Evolutionary conservation across 495 filamentous ascomycete species (phyloP), one percentile per base, ranked within the genome.

Genomic region (Penicillium goetzii): DNA sequence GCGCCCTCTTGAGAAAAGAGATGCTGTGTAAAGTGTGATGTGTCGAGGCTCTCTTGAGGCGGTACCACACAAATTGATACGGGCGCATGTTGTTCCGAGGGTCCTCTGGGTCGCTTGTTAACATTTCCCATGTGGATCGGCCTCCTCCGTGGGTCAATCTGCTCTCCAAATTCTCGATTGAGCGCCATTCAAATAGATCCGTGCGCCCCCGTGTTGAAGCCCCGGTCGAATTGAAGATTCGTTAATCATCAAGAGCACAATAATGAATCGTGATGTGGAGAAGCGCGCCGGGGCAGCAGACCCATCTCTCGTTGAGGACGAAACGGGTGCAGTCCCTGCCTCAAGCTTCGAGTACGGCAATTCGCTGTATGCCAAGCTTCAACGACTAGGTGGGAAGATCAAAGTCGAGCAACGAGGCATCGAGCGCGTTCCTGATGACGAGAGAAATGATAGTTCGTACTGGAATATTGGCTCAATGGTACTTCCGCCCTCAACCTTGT

Each of bases 331-430:
- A 11, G 80, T 87, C 6, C 74, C 78, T 10, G 78, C 78, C n/a
- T 78, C 86, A 66, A 83, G 76, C 36, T 85, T 90, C 61, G 75
- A 78, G 36, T 72, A 81, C 21, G 87, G 87, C 54, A 72, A 85
- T 49, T 78, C 78, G 21, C 55, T 78, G 34, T 86, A 83, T 66
- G 88, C 87, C 23, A 89, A 82, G 70, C 66, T 88, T 14, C 87
- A 90, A 73, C 81, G 85, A 36, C 34, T 68, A 5, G 62, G 58
- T 15, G 61, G 61, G 12, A 61, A 61, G 50, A 58, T 68, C 21
- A 68, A 68, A 14, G 66, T 73, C 4, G 71, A 71, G 76, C 78
- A 45, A 62, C 72, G 33, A 74, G 77, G 58, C 68, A 79, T 59
- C 72, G 75, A 34, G 72, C 79, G 40, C 64, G 80, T 56, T 70